Conservation (phyloP, 768 basidiomycete genomes). For the Lentinula edodes region DNA sequence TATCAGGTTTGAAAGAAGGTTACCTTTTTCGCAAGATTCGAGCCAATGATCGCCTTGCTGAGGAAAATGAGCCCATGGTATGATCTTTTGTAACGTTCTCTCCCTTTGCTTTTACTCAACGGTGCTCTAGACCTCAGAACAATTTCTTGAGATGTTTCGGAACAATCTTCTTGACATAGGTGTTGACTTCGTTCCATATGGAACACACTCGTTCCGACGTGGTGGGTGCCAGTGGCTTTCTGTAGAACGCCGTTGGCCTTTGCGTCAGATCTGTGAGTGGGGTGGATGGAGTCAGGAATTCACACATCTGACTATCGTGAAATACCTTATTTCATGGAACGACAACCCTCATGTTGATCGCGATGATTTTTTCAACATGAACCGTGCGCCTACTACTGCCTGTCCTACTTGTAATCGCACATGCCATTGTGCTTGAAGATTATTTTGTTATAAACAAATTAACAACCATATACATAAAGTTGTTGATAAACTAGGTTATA, state of each 20-base stretch:
- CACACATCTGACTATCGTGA: too few species aligned
- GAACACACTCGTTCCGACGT: too few species aligned
- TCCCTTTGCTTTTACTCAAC: too few species aligned
- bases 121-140: constrained; percentile 13
- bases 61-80: neutral
- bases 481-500: too few species aligned
- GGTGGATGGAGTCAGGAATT: too few species aligned
- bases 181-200: constrained; percentile 13
- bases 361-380: constrained; percentile 18
- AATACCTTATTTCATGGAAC: too few species aligned
- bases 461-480: too few species aligned
- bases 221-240: too few species aligned
- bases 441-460: too few species aligned
- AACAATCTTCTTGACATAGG: constrained; percentile 22
- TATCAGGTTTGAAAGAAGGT: constrained; percentile 4
- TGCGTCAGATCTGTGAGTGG: too few species aligned
- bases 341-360: neutral
- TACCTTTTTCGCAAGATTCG: constrained; percentile 10
- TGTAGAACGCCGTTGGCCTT: too few species aligned
- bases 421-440: constrained; percentile 13
- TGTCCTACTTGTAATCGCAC: constrained; percentile 16
- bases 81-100: too few species aligned
- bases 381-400: constrained; percentile 5
- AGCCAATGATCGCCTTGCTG: constrained; percentile 5
- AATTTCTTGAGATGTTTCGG: constrained; percentile 19